Evolutionary conservation across 805 yeast species (phyloP).

Genomic region (Saccharomycopsis oosterbeekiorum): DNA sequence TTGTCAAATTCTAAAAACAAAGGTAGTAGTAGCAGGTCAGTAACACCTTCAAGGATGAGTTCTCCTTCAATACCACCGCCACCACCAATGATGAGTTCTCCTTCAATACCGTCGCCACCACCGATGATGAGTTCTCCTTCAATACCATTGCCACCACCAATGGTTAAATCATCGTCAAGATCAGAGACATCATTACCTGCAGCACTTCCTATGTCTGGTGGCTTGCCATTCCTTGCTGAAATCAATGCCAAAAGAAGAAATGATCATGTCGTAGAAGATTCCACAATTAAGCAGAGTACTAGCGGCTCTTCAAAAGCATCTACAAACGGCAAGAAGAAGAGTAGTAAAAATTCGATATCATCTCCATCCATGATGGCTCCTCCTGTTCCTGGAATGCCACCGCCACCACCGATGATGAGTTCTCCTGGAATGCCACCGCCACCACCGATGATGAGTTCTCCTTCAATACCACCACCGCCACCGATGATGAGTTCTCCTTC

Average conservation of each 20-base stretch:
- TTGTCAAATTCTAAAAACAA: neutral
- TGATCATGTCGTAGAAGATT: slow-evolving; percentile 35
- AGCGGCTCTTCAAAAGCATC: neutral
- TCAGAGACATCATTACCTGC: no score
- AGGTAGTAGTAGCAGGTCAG: neutral
- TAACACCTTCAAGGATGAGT: slow-evolving; percentile 1
- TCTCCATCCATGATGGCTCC: slow-evolving; percentile 18
- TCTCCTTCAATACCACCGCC: slow-evolving; percentile 12
- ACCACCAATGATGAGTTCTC: slow-evolving; percentile 15
- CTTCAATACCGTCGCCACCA: slow-evolving; percentile 8
- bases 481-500: slow-evolving; percentile 8
- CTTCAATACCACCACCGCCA: slow-evolving; percentile 13
- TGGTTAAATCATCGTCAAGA: slow-evolving; percentile 16
- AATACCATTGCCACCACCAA: slow-evolving; percentile 20
- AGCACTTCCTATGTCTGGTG: slow-evolving; percentile 28
- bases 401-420: neutral
- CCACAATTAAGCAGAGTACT: slow-evolving; percentile 9
- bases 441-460: slow-evolving; percentile 16
- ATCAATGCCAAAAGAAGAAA: slow-evolving; percentile 48
- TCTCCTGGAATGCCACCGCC: slow-evolving; percentile 22
- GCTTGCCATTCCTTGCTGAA: slow-evolving; percentile 48
- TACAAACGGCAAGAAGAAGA: slow-evolving; percentile 14
- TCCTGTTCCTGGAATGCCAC: slow-evolving; percentile 4
- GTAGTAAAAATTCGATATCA: neutral
- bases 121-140: slow-evolving; percentile 18